Evolutionary conservation across 352 stramenopile genomes (phyloP), one percentile per base, ranked within the genome.

Genomic region (Pythium myriotylum): DNA sequence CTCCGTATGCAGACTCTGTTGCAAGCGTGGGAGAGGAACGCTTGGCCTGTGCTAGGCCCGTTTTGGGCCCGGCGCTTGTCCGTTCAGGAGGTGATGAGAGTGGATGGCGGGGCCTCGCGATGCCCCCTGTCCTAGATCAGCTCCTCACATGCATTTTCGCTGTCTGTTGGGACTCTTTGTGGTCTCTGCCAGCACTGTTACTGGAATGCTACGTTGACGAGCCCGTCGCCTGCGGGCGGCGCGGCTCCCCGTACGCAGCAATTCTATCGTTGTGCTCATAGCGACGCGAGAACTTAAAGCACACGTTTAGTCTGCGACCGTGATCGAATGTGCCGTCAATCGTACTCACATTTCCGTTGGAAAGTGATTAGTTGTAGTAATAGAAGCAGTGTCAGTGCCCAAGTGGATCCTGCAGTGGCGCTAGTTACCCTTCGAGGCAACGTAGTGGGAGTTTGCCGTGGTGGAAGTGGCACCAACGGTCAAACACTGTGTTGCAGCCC

Each of bases 271-370:
- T 81, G 78, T 89, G 81, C 81, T 83, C 47, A 91, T 81, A 91
- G 42, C 37, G 70, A 91, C 76, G 81, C 81, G 81, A 91, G 68
- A 78, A 87, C 79, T 91, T 79, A 91, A 91, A 91, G 81, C 81
- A 91, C 81, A 91, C 81, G 81, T 89, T 91, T 84, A 65, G 75
- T 86, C 76, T 56, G 10, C 32, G 45, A 74, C 69, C 33, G 67
- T 91, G 79, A 81, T 84, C 70, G 66, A 91, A 89, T 89, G 81
- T 91, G 81, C 81, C 81, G 81, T 91, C 81, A 91, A 91, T 69
- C 84, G 81, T 89, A 75, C 54, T 91, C 81, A 91, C 77, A 91
- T 58, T 26, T 23, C 14, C 17, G 33, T 14, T n/a, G n/a, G n/a
- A n/a, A n/a, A n/a, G n/a, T n/a, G n/a, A n/a, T n/a, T n/a, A n/a